Evolutionary conservation across 1,284 basidiomycete species (phyloP).

Genomic region (Apiotrichum laibachii): DNA sequence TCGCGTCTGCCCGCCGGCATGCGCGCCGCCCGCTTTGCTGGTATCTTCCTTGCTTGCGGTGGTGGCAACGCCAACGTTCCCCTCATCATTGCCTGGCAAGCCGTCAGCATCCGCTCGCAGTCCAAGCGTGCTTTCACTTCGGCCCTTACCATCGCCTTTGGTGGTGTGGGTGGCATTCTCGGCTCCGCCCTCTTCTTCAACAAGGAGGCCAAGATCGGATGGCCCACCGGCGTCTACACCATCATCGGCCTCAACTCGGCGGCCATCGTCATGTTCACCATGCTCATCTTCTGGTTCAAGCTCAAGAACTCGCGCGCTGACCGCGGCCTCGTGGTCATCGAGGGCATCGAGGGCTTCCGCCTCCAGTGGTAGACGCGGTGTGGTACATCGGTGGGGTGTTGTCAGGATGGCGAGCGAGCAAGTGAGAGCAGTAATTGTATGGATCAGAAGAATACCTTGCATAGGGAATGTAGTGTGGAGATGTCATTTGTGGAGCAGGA

Average conservation of each 20-base stretch:
- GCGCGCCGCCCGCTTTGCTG: slow-evolving; percentile 49
- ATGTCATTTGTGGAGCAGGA: too few species aligned
- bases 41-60: slow-evolving; percentile 51
- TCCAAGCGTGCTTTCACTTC: slow-evolving; percentile 46
- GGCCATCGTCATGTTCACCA: not conserved
- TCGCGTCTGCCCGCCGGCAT: slow-evolving; percentile 10
- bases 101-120: slow-evolving; percentile 52
- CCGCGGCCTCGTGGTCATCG: slow-evolving; percentile 11
- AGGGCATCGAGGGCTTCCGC: slow-evolving; percentile 15
- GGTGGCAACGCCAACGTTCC: slow-evolving; percentile 42
- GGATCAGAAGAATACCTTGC: too few species aligned
- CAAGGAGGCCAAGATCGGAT: slow-evolving; percentile 10
- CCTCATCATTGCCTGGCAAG: slow-evolving; percentile 40
- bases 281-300: slow-evolving; percentile 12
- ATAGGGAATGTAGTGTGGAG: too few species aligned
- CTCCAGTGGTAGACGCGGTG: slow-evolving; percentile 9
- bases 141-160: slow-evolving; percentile 50
- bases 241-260: slow-evolving; percentile 14
- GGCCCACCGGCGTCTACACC: slow-evolving; percentile 18
- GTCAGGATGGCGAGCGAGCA: too few species aligned
- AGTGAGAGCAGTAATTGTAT: too few species aligned
- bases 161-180: slow-evolving; percentile 53
- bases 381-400: too few species aligned
- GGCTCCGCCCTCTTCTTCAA: slow-evolving; percentile 15
- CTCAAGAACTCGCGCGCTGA: slow-evolving; percentile 15